Conservation (phyloP, 805 yeast species). For the Debaryomyces hansenii region DNA sequence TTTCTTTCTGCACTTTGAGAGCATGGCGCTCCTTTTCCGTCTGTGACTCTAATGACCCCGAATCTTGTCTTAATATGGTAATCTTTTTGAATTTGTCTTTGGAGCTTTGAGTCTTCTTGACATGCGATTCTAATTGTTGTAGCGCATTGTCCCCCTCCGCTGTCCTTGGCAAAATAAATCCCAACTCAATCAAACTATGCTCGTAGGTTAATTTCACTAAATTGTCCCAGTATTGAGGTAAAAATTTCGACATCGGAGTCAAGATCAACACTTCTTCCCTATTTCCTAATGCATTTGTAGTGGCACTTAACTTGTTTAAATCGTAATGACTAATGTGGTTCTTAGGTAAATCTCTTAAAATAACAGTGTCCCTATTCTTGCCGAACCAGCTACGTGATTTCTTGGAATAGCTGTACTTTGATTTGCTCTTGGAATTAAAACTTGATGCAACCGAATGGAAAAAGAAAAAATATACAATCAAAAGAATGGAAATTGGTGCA, state of each 20-base stretch:
- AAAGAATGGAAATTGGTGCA: constrained; percentile 46
- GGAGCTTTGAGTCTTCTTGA: constrained; percentile 64
- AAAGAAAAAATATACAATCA: constrained; percentile 44
- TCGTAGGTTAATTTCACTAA: constrained; percentile 76
- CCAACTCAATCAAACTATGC: constrained; percentile 79
- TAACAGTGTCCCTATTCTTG: constrained; percentile 50
- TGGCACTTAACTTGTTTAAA: constrained; percentile 72
- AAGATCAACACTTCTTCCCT: constrained; percentile 82
- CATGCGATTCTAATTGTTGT: constrained; percentile 67
- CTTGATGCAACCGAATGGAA: constrained; percentile 25
- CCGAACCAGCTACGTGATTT: constrained; percentile 49
- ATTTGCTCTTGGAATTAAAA: constrained; percentile 9
- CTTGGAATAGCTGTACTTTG: constrained; percentile 48
- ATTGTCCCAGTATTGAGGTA: constrained; percentile 86
- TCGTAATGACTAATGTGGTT: constrained; percentile 83
- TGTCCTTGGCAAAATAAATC: constrained; percentile 86
- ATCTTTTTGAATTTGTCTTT: constrained; percentile 75
- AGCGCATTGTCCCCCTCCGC: constrained; percentile 80
- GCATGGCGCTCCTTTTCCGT: constrained; percentile 91
- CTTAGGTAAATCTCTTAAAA: constrained; percentile 62
- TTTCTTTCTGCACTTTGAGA: constrained; percentile 76
- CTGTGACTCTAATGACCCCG: constrained; percentile 72
- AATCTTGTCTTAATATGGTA: constrained; percentile 88
- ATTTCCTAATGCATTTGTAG: constrained; percentile 70
- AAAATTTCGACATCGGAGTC: constrained; percentile 88